Percentiles rank a stretch among this genome's conserved stretches.
These are phyloP conservation scores for Teratosphaeria viscida DNA, from an alignment of 2,329 filamentous ascomycete species.

Conservation along the genomic window DNA sequence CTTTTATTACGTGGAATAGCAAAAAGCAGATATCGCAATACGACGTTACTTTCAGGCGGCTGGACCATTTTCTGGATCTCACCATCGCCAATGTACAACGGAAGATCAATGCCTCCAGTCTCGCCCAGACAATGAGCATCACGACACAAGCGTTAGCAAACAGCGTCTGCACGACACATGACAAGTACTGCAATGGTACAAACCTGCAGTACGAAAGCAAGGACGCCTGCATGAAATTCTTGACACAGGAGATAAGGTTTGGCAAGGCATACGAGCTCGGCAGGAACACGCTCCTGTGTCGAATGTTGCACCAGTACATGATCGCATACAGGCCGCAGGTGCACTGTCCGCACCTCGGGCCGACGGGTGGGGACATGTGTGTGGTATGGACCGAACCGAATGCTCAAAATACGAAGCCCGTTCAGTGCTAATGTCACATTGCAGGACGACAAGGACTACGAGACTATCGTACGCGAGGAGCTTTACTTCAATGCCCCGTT, in stretches of 20 bases:
- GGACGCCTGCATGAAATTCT: not conserved
- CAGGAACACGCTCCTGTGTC: constrained; percentile 1
- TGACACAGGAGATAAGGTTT: constrained; percentile 2
- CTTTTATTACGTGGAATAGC: constrained; percentile 1
- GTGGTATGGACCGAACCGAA: not conserved
- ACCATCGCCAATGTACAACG: not conserved
- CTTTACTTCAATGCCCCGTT: constrained; percentile 1
- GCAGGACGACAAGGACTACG: constrained; percentile 1
- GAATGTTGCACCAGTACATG: constrained; percentile 1
- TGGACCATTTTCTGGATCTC: not conserved
- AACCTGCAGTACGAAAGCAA: not conserved
- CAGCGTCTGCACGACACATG: constrained; percentile 1
- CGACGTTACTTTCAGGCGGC: constrained; percentile 1
- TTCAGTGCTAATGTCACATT: not conserved
- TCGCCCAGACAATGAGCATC: not conserved
- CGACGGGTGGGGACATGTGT: constrained; percentile 1
- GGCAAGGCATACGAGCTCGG: constrained; percentile 2
- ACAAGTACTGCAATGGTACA: constrained; percentile 1
- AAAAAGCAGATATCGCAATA: constrained; percentile 1
- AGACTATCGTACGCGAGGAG: not conserved
- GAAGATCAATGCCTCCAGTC: not conserved
- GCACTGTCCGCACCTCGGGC: constrained; percentile 3
- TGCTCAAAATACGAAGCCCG: not conserved
- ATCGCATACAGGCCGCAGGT: not conserved
- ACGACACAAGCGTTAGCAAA: not conserved